Percentiles rank a stretch among this genome's conserved stretches.
Evolutionary conservation across 192 early-diverging fungal genomes (phyloP).

Genomic region (Spizellomyces punctatus): DNA sequence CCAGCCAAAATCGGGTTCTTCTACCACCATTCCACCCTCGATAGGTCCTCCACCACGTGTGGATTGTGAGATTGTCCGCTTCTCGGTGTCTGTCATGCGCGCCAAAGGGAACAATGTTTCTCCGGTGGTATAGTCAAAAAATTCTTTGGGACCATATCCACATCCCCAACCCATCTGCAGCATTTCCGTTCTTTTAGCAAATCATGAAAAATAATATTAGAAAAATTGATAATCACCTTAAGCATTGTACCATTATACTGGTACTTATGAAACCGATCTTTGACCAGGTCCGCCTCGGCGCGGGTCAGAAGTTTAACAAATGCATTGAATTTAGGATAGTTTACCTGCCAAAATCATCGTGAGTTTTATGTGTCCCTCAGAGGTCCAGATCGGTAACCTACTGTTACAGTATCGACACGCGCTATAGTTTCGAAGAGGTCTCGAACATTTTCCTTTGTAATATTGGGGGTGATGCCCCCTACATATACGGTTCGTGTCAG

Average conservation of each 20-base stretch:
- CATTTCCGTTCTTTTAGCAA: slow-evolving; percentile 1
- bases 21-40: slow-evolving; percentile 48
- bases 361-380: background rate
- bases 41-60: slow-evolving; percentile 48
- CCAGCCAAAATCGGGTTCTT: slow-evolving; percentile 54
- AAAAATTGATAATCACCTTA: slow-evolving; percentile 29
- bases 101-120: slow-evolving; percentile 46
- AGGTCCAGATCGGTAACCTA: slow-evolving; percentile 12
- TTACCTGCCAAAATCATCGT: slow-evolving; percentile 37
- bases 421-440: slow-evolving; percentile 44
- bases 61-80: slow-evolving; percentile 35
- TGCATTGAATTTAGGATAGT: slow-evolving; percentile 51
- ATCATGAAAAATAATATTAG: background rate
- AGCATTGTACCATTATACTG: slow-evolving; percentile 34
- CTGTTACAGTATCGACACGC: slow-evolving; percentile 52
- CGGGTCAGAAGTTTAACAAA: slow-evolving; percentile 57
- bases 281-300: slow-evolving; percentile 48
- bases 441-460: slow-evolving; percentile 44
- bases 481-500: slow-evolving; percentile 57
- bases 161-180: slow-evolving; percentile 56
- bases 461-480: slow-evolving; percentile 38
- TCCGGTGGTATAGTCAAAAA: slow-evolving; percentile 50
- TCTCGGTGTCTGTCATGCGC: slow-evolving; percentile 47
- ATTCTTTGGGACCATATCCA: slow-evolving; percentile 57
- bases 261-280: slow-evolving; percentile 35